phyloP scores from a whole-genome alignment of 768 basidiomycete genomes.

The Mycena vitilis region DNA sequence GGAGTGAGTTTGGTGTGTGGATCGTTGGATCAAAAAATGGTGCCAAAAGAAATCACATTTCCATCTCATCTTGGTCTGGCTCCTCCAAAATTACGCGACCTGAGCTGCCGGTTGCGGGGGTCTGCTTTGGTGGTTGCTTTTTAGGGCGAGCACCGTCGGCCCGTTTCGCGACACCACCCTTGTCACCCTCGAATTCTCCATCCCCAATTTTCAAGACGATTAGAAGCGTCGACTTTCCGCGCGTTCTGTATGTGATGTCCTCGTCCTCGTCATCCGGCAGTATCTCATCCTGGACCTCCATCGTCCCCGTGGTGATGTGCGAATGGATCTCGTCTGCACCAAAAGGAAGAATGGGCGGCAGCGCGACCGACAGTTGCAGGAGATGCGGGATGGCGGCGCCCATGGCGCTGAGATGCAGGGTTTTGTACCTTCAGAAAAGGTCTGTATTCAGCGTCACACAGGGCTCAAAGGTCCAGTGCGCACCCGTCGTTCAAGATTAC shows the following conservation, averaged over 20 bases:
- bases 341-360: slow-evolving; percentile 81
- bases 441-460: slow-evolving; percentile 1
- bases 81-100: slow-evolving; percentile 52
- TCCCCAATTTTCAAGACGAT: slow-evolving; percentile 72
- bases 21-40: no score
- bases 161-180: slow-evolving; percentile 39
- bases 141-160: slow-evolving; percentile 13
- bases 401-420: slow-evolving; percentile 82
- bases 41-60: slow-evolving; percentile 36
- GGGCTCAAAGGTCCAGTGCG: slow-evolving; percentile 34
- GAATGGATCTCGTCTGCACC: slow-evolving; percentile 69
- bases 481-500: slow-evolving; percentile 80
- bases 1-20: no score
- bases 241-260: slow-evolving; percentile 70
- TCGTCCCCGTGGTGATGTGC: slow-evolving; percentile 74
- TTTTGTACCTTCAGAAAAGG: slow-evolving; percentile 66
- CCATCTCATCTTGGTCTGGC: slow-evolving; percentile 58
- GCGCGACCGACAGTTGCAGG: slow-evolving; percentile 72
- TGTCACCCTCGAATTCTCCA: slow-evolving; percentile 62
- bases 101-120: slow-evolving; percentile 10
- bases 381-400: slow-evolving; percentile 91
- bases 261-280: slow-evolving; percentile 80
- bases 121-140: slow-evolving; percentile 18
- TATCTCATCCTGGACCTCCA: slow-evolving; percentile 83
- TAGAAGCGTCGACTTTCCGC: slow-evolving; percentile 77